A percentile compares a stretch with the other conserved stretches of the same genome.
These are phyloP conservation scores for Eleusine indica DNA, from an alignment of 176 grass and related monocot genomes.

Conservation along the genomic window DNA sequence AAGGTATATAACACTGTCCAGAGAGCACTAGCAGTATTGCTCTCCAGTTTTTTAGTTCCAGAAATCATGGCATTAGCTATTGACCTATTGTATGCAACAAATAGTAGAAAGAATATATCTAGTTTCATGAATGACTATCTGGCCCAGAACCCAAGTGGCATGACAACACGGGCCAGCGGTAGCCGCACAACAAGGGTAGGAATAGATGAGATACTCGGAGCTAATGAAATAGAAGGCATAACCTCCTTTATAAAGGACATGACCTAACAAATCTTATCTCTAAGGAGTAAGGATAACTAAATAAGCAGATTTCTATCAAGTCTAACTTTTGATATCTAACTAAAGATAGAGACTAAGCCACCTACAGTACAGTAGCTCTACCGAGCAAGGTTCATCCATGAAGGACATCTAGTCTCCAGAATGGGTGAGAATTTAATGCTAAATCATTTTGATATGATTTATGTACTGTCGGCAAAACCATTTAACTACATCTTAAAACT, in stretches of 20 bases:
- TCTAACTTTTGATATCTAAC: background rate
- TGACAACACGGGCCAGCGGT: background rate
- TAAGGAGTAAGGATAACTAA: background rate
- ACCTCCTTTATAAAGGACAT: background rate
- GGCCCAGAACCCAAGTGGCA: background rate
- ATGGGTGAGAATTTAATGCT: background rate
- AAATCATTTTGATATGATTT: background rate
- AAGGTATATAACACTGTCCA: slow-evolving; percentile 10
- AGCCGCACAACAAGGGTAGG: background rate
- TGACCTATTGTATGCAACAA: background rate
- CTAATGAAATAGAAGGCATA: background rate
- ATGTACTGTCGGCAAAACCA: background rate
- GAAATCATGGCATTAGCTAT: slow-evolving; percentile 13
- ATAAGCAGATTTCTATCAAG: background rate
- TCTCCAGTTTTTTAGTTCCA: slow-evolving; percentile 11
- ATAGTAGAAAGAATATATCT: slow-evolving; percentile 1
- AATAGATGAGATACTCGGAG: background rate
- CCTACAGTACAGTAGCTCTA: too few relatives aligned
- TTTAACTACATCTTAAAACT: background rate
- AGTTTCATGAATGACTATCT: background rate
- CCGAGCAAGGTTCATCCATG: too few relatives aligned
- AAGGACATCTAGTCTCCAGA: background rate
- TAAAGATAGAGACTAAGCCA: too few relatives aligned
- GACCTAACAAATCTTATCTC: background rate
- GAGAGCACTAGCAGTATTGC: background rate